These are phyloP conservation scores for Xylaria sp. DNA, from an alignment of 2,329 filamentous ascomycete species.

Conservation along the genomic window DNA sequence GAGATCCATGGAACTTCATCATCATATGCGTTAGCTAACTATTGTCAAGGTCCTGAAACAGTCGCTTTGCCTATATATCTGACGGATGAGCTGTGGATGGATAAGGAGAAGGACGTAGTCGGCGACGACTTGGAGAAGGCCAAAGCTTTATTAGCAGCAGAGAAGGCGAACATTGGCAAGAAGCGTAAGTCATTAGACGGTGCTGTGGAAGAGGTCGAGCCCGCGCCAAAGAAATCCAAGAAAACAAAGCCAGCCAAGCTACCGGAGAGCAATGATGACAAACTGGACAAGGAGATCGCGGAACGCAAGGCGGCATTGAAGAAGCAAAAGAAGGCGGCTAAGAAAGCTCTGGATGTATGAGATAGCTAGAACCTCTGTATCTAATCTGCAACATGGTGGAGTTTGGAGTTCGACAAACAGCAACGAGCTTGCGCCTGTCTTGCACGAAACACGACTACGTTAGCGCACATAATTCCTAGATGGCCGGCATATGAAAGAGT, in stretches of 20 bases:
- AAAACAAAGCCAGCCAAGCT: conserved; percentile 50
- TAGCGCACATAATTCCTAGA: not conserved
- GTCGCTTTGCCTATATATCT: conserved; percentile 94
- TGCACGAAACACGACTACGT: not conserved
- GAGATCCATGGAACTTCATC: not conserved
- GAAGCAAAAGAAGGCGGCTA: conserved; percentile 69
- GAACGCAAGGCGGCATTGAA: conserved; percentile 67
- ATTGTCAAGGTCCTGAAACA: conserved; percentile 74
- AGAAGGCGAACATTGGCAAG: conserved; percentile 72
- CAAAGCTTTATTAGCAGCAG: conserved; percentile 51
- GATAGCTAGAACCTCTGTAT: conserved; percentile 18
- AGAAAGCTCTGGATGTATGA: conserved; percentile 61
- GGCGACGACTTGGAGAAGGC: conserved; percentile 61
- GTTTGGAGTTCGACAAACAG: conserved; percentile 32
- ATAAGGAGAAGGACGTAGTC: conserved; percentile 78
- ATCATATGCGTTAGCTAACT: conserved; percentile 26
- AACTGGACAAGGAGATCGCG: conserved; percentile 69
- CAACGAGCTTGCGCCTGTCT: conserved; percentile 18
- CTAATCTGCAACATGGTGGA: conserved; percentile 34
- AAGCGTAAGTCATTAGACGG: conserved; percentile 65
- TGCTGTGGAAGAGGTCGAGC: conserved; percentile 50
- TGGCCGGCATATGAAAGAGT: not conserved
- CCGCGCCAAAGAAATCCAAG: conserved; percentile 58
- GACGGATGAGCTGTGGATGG: conserved; percentile 89
- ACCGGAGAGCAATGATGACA: conserved; percentile 61